A percentile compares a stretch with the other conserved stretches of the same genome.
Evolutionary conservation across 2,329 filamentous ascomycete genomes (phyloP).

Genomic region (Aspergillus jensenii): DNA sequence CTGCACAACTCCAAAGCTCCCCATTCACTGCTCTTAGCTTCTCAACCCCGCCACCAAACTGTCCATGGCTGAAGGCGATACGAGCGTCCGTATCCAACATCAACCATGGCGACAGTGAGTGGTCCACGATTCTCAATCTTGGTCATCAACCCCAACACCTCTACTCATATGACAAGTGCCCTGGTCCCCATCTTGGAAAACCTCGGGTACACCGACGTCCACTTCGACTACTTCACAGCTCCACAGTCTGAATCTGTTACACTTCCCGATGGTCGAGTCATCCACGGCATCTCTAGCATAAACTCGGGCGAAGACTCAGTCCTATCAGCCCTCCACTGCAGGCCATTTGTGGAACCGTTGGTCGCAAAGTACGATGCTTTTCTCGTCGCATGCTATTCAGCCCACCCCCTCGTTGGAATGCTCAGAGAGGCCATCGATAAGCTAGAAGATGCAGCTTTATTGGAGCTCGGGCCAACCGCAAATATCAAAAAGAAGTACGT

Average conservation of each 20-base stretch:
- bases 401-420: slow-evolving; percentile 70
- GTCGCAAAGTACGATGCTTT: slow-evolving; percentile 64
- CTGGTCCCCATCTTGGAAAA: slow-evolving; percentile 40
- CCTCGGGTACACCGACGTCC: slow-evolving; percentile 37
- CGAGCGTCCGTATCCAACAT: not conserved
- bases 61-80: not conserved
- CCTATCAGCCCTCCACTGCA: slow-evolving; percentile 62
- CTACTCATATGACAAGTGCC: slow-evolving; percentile 44
- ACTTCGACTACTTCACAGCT: slow-evolving; percentile 43
- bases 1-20: not conserved
- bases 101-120: slow-evolving; percentile 17
- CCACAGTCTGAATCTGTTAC: slow-evolving; percentile 29
- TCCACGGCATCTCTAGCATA: slow-evolving; percentile 68
- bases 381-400: slow-evolving; percentile 84
- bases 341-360: slow-evolving; percentile 52
- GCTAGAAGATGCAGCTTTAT: slow-evolving; percentile 17
- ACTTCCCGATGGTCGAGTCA: slow-evolving; percentile 28
- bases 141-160: slow-evolving; percentile 49
- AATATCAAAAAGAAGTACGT: slow-evolving; percentile 52
- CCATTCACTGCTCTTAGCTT: not conserved
- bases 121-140: slow-evolving; percentile 32
- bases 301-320: slow-evolving; percentile 70
- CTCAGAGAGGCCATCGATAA: slow-evolving; percentile 51
- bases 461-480: slow-evolving; percentile 26
- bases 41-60: slow-evolving; percentile 1